Base-by-base conservation (phyloP, 164 flowering plant genomes). In the Tetrastigma voinierianum region DNA sequence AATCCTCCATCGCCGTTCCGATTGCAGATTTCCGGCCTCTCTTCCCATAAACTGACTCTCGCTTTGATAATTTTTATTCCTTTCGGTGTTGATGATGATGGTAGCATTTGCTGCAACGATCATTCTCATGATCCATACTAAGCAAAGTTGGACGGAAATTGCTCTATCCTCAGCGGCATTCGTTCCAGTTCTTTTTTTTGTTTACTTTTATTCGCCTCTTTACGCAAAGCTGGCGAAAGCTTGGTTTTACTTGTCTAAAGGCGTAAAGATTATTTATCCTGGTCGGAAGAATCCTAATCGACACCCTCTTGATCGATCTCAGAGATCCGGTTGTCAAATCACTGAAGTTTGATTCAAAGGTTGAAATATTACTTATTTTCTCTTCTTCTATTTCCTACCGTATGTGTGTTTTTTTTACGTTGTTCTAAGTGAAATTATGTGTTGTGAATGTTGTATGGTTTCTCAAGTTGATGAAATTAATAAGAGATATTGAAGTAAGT, bases 41-140 rank as follows among this genome's bases (percentile, higher is more conserved):
- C 61, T 74, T 10, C 74, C 74, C 44, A 3, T 15, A 74, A 43
- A 20, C 46, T 70, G 18, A 15, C 58, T 10, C 2, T 59, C 0
- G 78, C 68, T 2, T 44, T 74, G 3, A 51, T 58, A 1, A 1
- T 24, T 52, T 18, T 57, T 74, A 15, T 25, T 70, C 58, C 62
- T 32, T 32, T 32, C 40, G 3, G 40, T 32, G 6, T 3, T 7
- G 6, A 32, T 32, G 40, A 32, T 32, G 63, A 70, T 70, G 78
- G 0, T 70, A 0, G 61, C 74, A 0, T 75, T 70, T 43, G 58
- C 67, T 1, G 64, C 61, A 8, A 63, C 74, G 0, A 18, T 75
- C 21, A 23, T 71, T 11, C 69, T 71, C 23, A 65, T 54, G 53
- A 59, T 65, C 4, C 24, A 20, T 6, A 16, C n/a, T 10, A 54